Conservation (phyloP, 139 green algal genomes). For the Spirogloea muscicola region DNA sequence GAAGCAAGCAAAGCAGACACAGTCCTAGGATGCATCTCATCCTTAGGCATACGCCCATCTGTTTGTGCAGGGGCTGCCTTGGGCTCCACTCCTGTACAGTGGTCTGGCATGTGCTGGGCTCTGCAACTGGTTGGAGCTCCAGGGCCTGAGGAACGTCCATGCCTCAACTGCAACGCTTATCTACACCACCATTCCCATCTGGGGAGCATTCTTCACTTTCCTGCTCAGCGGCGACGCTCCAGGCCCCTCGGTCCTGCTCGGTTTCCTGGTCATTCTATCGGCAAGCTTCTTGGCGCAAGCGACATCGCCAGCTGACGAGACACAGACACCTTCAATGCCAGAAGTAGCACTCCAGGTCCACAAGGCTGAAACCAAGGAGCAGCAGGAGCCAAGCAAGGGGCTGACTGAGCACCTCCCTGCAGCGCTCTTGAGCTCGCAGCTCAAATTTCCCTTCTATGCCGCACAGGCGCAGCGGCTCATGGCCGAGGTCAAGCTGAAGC, state of each 20-base stretch:
- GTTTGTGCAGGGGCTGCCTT: background rate
- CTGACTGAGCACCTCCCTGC: constrained; percentile 11
- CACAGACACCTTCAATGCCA: background rate
- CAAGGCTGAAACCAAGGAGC: background rate
- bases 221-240: constrained; percentile 19
- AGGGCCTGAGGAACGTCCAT: constrained; percentile 17
- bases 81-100: constrained; percentile 28
- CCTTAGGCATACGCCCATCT: background rate
- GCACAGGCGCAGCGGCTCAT: constrained; percentile 29
- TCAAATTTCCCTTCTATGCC: constrained; percentile 47
- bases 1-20: too few species aligned
- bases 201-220: constrained; percentile 38
- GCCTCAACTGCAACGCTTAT: constrained; percentile 37
- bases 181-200: constrained; percentile 45
- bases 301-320: background rate
- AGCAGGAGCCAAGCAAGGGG: background rate
- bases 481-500: constrained; percentile 29
- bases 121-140: constrained; percentile 37
- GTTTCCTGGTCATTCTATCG: background rate
- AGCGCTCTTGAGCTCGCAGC: constrained; percentile 40
- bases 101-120: constrained; percentile 31
- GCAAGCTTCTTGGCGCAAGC: background rate
- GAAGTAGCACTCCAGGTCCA: background rate
- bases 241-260: background rate
- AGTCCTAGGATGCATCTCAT: background rate